A percentile compares a stretch with the other conserved stretches of the same genome.
Conservation (phyloP, 495 filamentous ascomycete species). For the Tuber microsphaerosporum region DNA sequence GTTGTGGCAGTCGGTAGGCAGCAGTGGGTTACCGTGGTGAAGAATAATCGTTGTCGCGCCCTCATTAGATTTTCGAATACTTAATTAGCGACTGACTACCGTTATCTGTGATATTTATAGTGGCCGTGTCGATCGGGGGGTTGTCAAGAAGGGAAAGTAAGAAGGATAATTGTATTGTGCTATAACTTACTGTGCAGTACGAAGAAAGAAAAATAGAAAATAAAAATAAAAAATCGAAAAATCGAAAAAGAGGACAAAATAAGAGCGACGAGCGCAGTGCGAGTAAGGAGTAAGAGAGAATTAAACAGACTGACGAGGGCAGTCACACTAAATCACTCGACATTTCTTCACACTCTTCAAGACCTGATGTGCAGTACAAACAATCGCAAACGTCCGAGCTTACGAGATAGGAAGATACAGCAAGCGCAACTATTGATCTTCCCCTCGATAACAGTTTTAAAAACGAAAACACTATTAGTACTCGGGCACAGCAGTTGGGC, state of each 20-base stretch:
- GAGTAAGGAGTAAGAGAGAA: neutral
- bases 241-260: neutral
- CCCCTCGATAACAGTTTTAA: too few species aligned
- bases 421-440: too few species aligned
- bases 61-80: too few species aligned
- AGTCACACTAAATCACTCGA: neutral
- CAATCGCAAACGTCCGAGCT: neutral
- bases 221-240: neutral
- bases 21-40: too few species aligned
- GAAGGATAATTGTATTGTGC: neutral
- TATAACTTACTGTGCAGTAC: too few species aligned
- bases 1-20: too few species aligned
- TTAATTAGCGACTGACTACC: too few species aligned
- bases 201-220: neutral
- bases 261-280: neutral
- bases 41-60: too few species aligned
- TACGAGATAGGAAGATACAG: too few species aligned
- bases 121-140: too few species aligned
- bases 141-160: too few species aligned
- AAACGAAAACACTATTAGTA: neutral
- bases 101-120: too few species aligned
- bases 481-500: neutral
- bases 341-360: neutral
- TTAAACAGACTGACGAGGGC: neutral
- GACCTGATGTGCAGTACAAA: neutral